Base-by-base conservation (phyloP, 257 asterid species). In the Plantago major region DNA sequence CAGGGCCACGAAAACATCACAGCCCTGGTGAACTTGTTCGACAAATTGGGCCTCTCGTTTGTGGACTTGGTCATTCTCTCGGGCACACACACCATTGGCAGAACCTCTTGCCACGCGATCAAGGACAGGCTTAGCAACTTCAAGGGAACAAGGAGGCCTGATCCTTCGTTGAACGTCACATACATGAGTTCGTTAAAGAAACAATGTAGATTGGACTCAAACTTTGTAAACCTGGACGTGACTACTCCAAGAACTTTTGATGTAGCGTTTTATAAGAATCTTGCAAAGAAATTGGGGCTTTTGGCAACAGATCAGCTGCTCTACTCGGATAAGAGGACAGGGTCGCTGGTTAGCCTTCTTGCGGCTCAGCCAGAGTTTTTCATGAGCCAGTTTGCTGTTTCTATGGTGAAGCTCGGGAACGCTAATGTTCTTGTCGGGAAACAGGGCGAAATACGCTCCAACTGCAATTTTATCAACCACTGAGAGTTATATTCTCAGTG, bases 11-110 rank as follows among this genome's bases (percentile, higher is more conserved):
- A 90, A 73, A 80, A 71, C 54, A 56, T 88, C 53, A 90, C 95
- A 7, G 69, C 79, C 17, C 16, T 87, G 12, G 56, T 88, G 53
- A 66, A 60, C 3, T 71, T 74, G 51, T 88, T 72, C 78, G 87
- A 86, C 18, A 75, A 79, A n/a, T 76, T 85, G 9, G 95, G 91
- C 7, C 82, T 90, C 65, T 82, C 81, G 12, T 68, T 84, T 37
- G 77, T 90, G 3, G 96, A 90, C 67, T 13, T 90, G 37, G 95
- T 71, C 63, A 86, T 86, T 73, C 96, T 90, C 28, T 88, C 91
- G 11, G 96, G 98, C 9, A 30, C 80, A 3, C 87, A 81, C 84
- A 81, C 87, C 55, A 73, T 81, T 15, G 84, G 87, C 11, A 49
- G 84, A 37, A 14, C 69, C 71, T 16, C 16, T 46, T 81, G 87